Percentiles rank a stretch among this genome's conserved stretches.
These are phyloP conservation scores for Podospora comata DNA, from an alignment of 495 filamentous ascomycete genomes.

Conservation along the genomic window DNA sequence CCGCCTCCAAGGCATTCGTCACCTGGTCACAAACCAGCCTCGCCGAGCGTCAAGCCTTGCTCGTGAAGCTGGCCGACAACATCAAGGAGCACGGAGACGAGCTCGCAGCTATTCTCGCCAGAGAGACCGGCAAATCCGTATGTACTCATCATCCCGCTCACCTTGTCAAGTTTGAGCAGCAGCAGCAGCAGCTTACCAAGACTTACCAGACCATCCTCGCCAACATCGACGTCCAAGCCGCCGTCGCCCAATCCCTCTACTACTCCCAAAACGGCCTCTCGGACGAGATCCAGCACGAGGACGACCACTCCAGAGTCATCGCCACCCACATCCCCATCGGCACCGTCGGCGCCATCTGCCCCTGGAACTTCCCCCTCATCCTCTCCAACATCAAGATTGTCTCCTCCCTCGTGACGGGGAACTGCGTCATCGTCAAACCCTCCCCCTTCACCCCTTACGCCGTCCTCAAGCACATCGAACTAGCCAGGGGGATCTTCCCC, in stretches of 20 bases:
- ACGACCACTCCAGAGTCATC: conserved; percentile 44
- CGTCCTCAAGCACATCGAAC: conserved; percentile 60
- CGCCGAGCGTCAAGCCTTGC: conserved; percentile 50
- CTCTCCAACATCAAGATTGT: conserved; percentile 54
- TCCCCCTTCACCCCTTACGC: conserved; percentile 67
- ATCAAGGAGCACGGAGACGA: conserved; percentile 36
- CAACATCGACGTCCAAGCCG: conserved; percentile 29
- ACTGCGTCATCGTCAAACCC: conserved; percentile 62
- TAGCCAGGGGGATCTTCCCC: conserved; percentile 58
- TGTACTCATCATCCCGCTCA: too few relatives aligned
- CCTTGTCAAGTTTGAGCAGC: too few relatives aligned
- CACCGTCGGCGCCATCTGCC: conserved; percentile 52
- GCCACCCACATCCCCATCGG: conserved; percentile 53
- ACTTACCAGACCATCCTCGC: conserved; percentile 22
- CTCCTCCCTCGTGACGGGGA: conserved; percentile 56
- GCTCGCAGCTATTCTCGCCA: conserved; percentile 37
- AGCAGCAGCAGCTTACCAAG: neutral
- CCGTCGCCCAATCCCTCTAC: conserved; percentile 27
- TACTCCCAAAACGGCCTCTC: conserved; percentile 35
- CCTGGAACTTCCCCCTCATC: conserved; percentile 66
- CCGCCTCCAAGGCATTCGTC: conserved; percentile 45
- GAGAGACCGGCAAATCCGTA: conserved; percentile 45
- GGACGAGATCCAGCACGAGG: conserved; percentile 51
- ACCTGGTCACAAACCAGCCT: conserved; percentile 42
- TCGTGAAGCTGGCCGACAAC: conserved; percentile 50